Conservation (phyloP, 2,329 filamentous ascomycete species). For the Plenodomus biglobosus region DNA sequence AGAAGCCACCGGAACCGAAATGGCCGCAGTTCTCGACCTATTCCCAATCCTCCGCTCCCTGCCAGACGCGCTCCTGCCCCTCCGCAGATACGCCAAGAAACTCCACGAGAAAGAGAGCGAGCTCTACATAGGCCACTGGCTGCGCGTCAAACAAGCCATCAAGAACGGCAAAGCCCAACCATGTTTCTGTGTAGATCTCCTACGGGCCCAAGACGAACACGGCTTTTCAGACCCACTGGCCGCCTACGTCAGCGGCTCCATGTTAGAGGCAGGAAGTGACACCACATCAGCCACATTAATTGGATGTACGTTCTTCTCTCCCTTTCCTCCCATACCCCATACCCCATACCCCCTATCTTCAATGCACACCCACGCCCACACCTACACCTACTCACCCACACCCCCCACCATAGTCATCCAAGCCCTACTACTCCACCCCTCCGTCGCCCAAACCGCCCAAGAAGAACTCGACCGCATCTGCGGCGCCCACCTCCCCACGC, state of each 20-base stretch:
- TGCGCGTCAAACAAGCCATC: slow-evolving; percentile 21
- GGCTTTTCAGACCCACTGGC: slow-evolving; percentile 26
- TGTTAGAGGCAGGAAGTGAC: slow-evolving; percentile 36
- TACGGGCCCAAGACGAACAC: slow-evolving; percentile 20
- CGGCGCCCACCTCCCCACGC: slow-evolving; percentile 32
- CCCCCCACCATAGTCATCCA: slow-evolving; percentile 20
- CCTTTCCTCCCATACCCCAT: background rate
- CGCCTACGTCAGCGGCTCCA: slow-evolving; percentile 25
- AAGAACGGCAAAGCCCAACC: slow-evolving; percentile 18
- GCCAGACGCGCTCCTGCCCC: slow-evolving; percentile 32
- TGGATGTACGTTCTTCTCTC: slow-evolving; percentile 12
- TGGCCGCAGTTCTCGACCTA: slow-evolving; percentile 50
- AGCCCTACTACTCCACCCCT: slow-evolving; percentile 30
- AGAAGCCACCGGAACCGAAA: slow-evolving; percentile 46
- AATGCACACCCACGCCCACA: background rate
- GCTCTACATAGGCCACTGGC: slow-evolving; percentile 27
- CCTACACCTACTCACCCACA: no score
- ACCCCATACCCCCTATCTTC: background rate
- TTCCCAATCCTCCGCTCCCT: slow-evolving; percentile 51
- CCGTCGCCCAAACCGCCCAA: slow-evolving; percentile 23
- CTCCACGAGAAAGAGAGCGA: slow-evolving; percentile 50
- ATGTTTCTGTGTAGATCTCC: slow-evolving; percentile 28
- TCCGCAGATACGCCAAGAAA: slow-evolving; percentile 44
- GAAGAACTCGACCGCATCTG: slow-evolving; percentile 34
- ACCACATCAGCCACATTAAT: slow-evolving; percentile 29